These are phyloP conservation scores for Hyaloperonospora brassicae DNA, from an alignment of 352 stramenopile genomes.

Conservation along the genomic window DNA sequence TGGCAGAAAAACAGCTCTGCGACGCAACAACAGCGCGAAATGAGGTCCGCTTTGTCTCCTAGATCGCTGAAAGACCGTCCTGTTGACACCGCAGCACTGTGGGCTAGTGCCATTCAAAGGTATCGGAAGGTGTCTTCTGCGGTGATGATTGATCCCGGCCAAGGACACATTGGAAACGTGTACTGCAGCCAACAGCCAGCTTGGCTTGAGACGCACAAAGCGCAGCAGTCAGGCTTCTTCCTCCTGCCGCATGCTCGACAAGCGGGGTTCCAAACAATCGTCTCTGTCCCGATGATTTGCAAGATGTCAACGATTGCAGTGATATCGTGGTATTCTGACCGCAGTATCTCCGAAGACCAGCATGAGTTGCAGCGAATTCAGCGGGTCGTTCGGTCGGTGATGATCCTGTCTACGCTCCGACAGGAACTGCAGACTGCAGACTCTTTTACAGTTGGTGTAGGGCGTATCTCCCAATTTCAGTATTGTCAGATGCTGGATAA, in stretches of 20 bases:
- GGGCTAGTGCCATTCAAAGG: conserved; percentile 51
- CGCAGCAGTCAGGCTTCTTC: conserved; percentile 65
- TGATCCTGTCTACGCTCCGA: conserved; percentile 48
- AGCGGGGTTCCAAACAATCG: conserved; percentile 52
- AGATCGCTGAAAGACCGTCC: conserved; percentile 17
- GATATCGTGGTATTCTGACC: conserved; percentile 70
- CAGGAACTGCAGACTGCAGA: conserved; percentile 38
- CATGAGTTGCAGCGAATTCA: conserved; percentile 66
- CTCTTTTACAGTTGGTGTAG: conserved; percentile 15
- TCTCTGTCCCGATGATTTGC: conserved; percentile 75
- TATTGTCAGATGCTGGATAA: conserved; percentile 74
- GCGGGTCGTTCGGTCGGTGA: conserved; percentile 57
- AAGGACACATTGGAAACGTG: conserved; percentile 64
- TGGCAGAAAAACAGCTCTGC: conserved; percentile 47
- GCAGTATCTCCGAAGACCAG: conserved; percentile 41
- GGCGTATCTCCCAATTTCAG: conserved; percentile 58
- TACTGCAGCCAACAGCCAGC: conserved; percentile 67
- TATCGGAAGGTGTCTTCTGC: conserved; percentile 65
- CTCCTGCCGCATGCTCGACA: conserved; percentile 57
- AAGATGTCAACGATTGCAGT: conserved; percentile 77
- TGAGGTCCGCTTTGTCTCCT: conserved; percentile 15
- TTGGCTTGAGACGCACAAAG: conserved; percentile 46
- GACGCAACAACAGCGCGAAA: conserved; percentile 5
- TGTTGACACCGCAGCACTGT: conserved; percentile 25
- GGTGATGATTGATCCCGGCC: conserved; percentile 69